Evolutionary conservation across 2,329 filamentous ascomycete genomes (phyloP).

Genomic region (Beauveria sp.): DNA sequence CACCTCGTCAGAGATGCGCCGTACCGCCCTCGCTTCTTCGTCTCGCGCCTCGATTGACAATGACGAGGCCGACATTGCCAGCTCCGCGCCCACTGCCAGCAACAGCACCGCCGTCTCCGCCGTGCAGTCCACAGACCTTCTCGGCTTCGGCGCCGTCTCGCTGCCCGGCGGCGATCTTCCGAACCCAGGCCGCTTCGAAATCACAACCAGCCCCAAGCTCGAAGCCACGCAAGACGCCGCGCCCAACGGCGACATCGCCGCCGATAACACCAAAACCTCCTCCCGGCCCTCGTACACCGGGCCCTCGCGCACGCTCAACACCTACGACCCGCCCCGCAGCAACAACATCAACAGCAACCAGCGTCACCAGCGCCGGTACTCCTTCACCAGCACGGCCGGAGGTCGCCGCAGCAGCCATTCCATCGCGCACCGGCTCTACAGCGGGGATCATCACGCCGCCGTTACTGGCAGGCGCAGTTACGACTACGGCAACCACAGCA

Average conservation of each 20-base stretch:
- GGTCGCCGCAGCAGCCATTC: conserved; percentile 40
- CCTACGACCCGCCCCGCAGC: conserved; percentile 35
- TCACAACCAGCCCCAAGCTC: conserved; percentile 37
- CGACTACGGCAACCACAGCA: conserved; percentile 49
- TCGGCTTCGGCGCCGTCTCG: conserved; percentile 48
- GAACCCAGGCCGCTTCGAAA: conserved; percentile 68
- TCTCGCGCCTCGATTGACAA: conserved; percentile 53
- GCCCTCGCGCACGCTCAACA: conserved; percentile 32
- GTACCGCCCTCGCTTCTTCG: conserved; percentile 43
- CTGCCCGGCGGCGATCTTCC: conserved; percentile 58
- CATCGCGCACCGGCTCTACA: conserved; percentile 47
- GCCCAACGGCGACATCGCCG: not conserved
- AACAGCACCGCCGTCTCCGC: not conserved
- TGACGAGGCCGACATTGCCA: conserved; percentile 84
- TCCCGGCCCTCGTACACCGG: conserved; percentile 27
- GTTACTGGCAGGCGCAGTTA: conserved; percentile 24
- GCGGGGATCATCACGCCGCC: conserved; percentile 28
- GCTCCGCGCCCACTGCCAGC: conserved; percentile 25
- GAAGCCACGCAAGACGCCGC: conserved; percentile 24
- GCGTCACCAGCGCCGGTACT: conserved; percentile 44
- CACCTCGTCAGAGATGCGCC: conserved; percentile 76
- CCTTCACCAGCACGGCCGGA: conserved; percentile 42
- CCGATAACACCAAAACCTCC: not conserved
- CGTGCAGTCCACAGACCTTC: conserved; percentile 52
- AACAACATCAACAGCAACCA: conserved; percentile 19